Evolutionary conservation across 1,139 yeast species (phyloP).

Genomic region (Blastobotrys serpentis): DNA sequence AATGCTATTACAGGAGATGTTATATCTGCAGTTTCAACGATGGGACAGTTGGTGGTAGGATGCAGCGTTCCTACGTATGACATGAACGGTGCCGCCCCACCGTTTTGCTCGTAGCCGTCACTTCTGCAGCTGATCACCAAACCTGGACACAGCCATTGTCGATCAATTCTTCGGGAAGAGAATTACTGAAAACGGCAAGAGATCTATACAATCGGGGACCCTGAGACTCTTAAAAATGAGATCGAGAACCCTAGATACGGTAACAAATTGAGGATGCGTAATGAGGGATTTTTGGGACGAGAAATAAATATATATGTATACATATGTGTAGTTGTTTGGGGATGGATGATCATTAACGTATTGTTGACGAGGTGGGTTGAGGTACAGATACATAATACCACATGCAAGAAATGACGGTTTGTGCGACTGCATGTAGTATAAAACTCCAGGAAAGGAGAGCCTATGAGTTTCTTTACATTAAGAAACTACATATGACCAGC

Average conservation of each 20-base stretch:
- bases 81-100: conserved; percentile 1
- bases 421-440: conserved; percentile 1
- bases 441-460: conserved; percentile 1
- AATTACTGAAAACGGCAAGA: neutral
- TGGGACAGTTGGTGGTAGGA: too few species aligned
- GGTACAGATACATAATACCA: conserved; percentile 1
- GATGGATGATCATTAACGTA: conserved; percentile 1
- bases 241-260: neutral
- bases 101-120: neutral
- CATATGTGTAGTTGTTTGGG: neutral
- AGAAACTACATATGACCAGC: conserved; percentile 1
- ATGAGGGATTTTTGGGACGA: neutral
- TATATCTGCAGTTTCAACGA: too few species aligned
- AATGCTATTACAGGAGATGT: too few species aligned
- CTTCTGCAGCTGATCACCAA: neutral
- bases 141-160: conserved; percentile 3
- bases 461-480: neutral
- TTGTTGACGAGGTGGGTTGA: too few species aligned
- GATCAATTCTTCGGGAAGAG: neutral
- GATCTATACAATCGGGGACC: neutral
- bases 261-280: neutral
- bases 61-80: too few species aligned
- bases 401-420: neutral
- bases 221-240: neutral
- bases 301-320: neutral